Conservation (phyloP, 805 yeast species). For the Millerago galiae region DNA sequence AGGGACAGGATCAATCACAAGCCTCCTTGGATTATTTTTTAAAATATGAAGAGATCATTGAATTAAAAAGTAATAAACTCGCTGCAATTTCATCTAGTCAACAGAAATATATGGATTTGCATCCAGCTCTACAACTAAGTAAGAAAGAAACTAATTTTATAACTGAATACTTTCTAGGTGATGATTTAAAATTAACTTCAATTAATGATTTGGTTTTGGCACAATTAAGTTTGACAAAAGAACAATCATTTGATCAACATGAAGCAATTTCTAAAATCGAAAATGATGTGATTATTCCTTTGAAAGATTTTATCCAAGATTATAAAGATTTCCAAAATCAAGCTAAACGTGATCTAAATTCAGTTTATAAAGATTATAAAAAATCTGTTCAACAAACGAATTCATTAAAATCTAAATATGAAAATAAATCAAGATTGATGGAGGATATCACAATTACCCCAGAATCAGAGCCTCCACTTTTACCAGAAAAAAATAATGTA, state of each 20-base stretch:
- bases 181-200: constrained; percentile 2
- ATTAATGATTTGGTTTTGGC: constrained; percentile 3
- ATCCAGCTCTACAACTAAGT: neutral
- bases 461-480: neutral
- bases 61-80: constrained; percentile 10
- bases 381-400: constrained; percentile 6
- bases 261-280: constrained; percentile 6
- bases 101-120: constrained; percentile 5
- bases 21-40: constrained; percentile 15
- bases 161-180: constrained; percentile 1
- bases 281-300: constrained; percentile 11
- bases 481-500: neutral
- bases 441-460: constrained; percentile 9
- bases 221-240: constrained; percentile 6
- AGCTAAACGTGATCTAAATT: constrained; percentile 7
- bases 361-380: constrained; percentile 6
- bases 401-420: constrained; percentile 11
- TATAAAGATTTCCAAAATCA: constrained; percentile 11
- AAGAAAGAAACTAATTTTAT: neutral
- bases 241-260: constrained; percentile 4
- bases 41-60: constrained; percentile 15
- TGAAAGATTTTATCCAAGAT: constrained; percentile 21
- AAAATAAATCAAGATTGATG: constrained; percentile 9
- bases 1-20: constrained; percentile 15
- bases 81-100: constrained; percentile 6